Evolutionary conservation across 495 filamentous ascomycete species (phyloP), one percentile per base, ranked within the genome.

Genomic region (Amphirosellinia nigrospora): DNA sequence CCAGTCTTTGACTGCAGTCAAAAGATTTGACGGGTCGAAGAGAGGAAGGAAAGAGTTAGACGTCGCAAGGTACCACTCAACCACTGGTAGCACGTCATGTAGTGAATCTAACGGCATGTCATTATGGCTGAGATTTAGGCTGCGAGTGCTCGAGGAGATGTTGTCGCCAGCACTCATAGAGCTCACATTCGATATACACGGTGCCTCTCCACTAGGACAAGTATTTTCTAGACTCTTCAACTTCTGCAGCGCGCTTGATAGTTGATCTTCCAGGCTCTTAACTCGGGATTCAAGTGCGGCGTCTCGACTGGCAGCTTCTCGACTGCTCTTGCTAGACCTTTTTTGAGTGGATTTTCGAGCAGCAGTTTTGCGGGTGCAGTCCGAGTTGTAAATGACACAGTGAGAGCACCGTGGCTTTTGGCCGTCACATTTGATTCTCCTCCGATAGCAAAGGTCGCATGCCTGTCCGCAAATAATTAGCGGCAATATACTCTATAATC

Each of bases 381-480:
- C 66, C 9, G 70, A 28, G 19, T 64, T 36, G 38, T 72, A 72
- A 34, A 64, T 48, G 4, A 41, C 48, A 53, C 70, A 72, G 36
- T 68, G 65, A 9, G 70, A 72, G 36, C 70, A 72, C 6, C 46
- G 70, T 26, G 70, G 70, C 60, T 50, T 63, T 32, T 50, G 45
- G 23, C 65, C 34, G 30, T 72, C 70, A 59, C 70, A 72, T 45
- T 68, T 70, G 32, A 72, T 56, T 50, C 68, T 72, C 26, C 46
- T 63, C 9, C 36, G 46, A 30, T 72, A 72, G 21, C 70, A 72
- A 39, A 64, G 60, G 41, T 72, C 70, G 15, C 70, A 72, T 8
- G 70, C 60, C 70, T 72, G 8, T 64, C 8, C 15, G 1, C 6
- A 41, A 16, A 4, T 46, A 6, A 28, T 62, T n/a, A 62, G 59